Evolutionary conservation across 108 stramenopile species (phyloP).

Genomic region (Licmophora abbreviata): DNA sequence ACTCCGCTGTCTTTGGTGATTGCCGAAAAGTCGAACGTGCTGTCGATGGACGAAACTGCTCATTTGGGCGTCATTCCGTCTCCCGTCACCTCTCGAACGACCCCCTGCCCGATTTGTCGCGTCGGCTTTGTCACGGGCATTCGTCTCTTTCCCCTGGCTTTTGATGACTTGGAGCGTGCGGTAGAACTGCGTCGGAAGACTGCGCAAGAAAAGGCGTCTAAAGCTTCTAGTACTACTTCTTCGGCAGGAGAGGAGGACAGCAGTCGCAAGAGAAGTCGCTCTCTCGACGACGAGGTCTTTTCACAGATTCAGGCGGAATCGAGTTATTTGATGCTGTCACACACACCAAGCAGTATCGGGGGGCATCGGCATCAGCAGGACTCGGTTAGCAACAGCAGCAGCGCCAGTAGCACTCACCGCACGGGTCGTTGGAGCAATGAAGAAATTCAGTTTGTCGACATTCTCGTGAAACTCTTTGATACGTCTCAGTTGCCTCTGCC

Average conservation of each 20-base stretch:
- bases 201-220: conserved; percentile 11
- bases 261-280: conserved; percentile 15
- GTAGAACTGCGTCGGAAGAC: conserved; percentile 18
- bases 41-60: conserved; percentile 13
- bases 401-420: conserved; percentile 43
- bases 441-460: conserved; percentile 56
- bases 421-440: conserved; percentile 76
- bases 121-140: conserved; percentile 20
- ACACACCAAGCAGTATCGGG: conserved; percentile 6
- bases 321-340: conserved; percentile 26
- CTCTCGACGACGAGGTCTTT: conserved; percentile 2
- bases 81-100: conserved; percentile 2
- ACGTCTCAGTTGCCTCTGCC: conserved; percentile 49
- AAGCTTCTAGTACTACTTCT: background rate
- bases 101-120: conserved; percentile 28
- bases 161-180: conserved; percentile 33
- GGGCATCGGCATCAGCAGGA: conserved; percentile 16
- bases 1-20: conserved; percentile 26
- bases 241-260: conserved; percentile 1
- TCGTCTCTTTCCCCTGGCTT: conserved; percentile 24
- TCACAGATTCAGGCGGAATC: conserved; percentile 29
- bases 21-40: conserved; percentile 6
- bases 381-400: conserved; percentile 12
- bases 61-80: conserved; percentile 2
- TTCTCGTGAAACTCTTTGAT: conserved; percentile 58